Conservation (phyloP, 768 basidiomycete species). For the Coprinopsis marcescibilis region DNA sequence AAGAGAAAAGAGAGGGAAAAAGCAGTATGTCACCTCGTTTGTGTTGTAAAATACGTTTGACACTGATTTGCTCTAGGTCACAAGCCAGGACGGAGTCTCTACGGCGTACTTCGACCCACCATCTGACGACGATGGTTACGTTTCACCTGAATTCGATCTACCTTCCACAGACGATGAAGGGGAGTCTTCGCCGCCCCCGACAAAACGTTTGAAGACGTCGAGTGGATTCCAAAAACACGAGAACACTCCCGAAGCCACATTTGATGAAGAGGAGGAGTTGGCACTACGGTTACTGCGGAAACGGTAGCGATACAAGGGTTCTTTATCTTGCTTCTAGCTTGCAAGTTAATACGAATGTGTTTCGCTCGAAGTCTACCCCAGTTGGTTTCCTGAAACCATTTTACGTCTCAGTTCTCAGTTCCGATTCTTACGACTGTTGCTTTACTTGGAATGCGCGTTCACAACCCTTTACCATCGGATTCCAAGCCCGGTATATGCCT, state of each 20-base stretch:
- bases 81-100: conserved; percentile 23
- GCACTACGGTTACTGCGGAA: conserved; percentile 50
- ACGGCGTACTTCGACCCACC: conserved; percentile 30
- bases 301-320: neutral
- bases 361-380: too few relatives aligned
- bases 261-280: conserved; percentile 44
- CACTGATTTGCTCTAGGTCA: conserved; percentile 20
- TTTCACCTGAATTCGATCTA: conserved; percentile 65
- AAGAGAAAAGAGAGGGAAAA: conserved; percentile 80
- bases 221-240: conserved; percentile 1
- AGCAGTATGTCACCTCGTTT: conserved; percentile 26
- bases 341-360: neutral
- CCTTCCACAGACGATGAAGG: conserved; percentile 31
- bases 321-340: neutral
- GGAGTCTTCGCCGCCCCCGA: conserved; percentile 20
- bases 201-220: conserved; percentile 19
- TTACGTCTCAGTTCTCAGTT: too few relatives aligned
- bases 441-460: too few relatives aligned
- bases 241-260: conserved; percentile 14
- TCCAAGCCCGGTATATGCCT: too few relatives aligned
- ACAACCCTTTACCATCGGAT: too few relatives aligned
- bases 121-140: conserved; percentile 56
- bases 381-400: too few relatives aligned
- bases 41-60: neutral
- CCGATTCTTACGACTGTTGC: too few relatives aligned